Evolutionary conservation across 768 basidiomycete genomes (phyloP).

Genomic region (Terana coerulea): DNA sequence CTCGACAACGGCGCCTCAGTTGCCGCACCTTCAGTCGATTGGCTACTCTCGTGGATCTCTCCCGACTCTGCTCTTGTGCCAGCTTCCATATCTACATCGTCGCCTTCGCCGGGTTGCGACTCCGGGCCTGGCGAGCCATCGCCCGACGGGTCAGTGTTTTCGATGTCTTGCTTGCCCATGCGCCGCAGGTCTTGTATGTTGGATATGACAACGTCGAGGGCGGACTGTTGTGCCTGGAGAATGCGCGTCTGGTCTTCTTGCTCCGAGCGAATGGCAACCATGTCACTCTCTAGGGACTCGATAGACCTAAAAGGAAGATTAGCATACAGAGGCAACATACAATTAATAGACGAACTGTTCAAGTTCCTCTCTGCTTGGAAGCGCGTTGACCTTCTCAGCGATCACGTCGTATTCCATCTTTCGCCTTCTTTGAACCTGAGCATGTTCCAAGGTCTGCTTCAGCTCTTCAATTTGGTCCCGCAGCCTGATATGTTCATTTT

Average conservation of each 20-base stretch:
- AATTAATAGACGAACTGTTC: conserved; percentile 52
- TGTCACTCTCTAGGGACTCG: conserved; percentile 68
- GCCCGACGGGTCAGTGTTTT: conserved; percentile 37
- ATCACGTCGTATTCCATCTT: conserved; percentile 88
- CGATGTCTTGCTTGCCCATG: conserved; percentile 62
- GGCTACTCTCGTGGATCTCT: conserved; percentile 37
- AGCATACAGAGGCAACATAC: not conserved
- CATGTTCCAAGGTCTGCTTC: conserved; percentile 72
- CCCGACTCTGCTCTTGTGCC: conserved; percentile 16
- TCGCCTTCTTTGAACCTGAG: conserved; percentile 66
- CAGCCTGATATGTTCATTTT: conserved; percentile 65
- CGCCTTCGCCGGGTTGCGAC: conserved; percentile 14
- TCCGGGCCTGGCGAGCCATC: conserved; percentile 51
- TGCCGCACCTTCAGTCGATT: conserved; percentile 41
- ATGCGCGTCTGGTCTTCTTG: conserved; percentile 69
- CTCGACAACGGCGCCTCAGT: conserved; percentile 33
- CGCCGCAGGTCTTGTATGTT: conserved; percentile 61
- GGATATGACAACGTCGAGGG: conserved; percentile 60
- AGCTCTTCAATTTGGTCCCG: conserved; percentile 73
- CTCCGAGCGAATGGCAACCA: conserved; percentile 67
- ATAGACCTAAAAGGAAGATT: conserved; percentile 52
- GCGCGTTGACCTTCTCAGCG: conserved; percentile 75
- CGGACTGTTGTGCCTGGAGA: conserved; percentile 63
- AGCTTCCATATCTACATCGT: conserved; percentile 21
- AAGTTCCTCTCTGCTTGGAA: conserved; percentile 74